These are phyloP conservation scores for Pseudopithomyces chartarum DNA, from an alignment of 2,329 filamentous ascomycete genomes.

Conservation along the genomic window DNA sequence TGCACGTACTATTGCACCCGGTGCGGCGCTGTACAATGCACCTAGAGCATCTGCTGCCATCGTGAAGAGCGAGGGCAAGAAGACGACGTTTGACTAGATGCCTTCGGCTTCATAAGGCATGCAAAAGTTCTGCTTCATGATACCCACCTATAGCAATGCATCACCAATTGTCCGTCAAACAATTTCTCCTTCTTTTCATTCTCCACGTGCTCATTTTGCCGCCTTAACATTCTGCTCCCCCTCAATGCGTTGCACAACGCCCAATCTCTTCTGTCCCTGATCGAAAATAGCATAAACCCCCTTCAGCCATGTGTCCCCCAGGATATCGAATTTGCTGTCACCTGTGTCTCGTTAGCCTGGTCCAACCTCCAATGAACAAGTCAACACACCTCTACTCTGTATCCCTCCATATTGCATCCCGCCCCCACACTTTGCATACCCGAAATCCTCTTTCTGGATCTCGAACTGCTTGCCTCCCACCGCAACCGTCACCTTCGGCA, in stretches of 20 bases:
- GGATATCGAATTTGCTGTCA: slow-evolving; percentile 61
- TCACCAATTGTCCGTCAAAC: background rate
- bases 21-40: slow-evolving; percentile 51
- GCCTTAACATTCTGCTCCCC: slow-evolving; percentile 28
- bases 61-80: slow-evolving; percentile 78
- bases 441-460: slow-evolving; percentile 67
- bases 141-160: slow-evolving; percentile 5
- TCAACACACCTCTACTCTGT: slow-evolving; percentile 45
- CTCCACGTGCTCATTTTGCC: slow-evolving; percentile 1
- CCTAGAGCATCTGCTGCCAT: slow-evolving; percentile 77
- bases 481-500: slow-evolving; percentile 67
- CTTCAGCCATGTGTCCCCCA: slow-evolving; percentile 69
- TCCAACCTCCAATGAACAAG: no score
- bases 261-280: slow-evolving; percentile 64
- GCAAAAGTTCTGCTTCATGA: background rate
- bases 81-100: slow-evolving; percentile 72
- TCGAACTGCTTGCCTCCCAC: slow-evolving; percentile 65
- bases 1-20: slow-evolving; percentile 51
- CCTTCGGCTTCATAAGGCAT: background rate
- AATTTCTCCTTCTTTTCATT: background rate
- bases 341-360: slow-evolving; percentile 53
- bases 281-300: slow-evolving; percentile 70
- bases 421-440: slow-evolving; percentile 61
- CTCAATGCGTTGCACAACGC: slow-evolving; percentile 59
- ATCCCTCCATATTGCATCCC: slow-evolving; percentile 68